Base-by-base conservation (phyloP, 768 basidiomycete genomes). In the Nidularia pulvinata region DNA sequence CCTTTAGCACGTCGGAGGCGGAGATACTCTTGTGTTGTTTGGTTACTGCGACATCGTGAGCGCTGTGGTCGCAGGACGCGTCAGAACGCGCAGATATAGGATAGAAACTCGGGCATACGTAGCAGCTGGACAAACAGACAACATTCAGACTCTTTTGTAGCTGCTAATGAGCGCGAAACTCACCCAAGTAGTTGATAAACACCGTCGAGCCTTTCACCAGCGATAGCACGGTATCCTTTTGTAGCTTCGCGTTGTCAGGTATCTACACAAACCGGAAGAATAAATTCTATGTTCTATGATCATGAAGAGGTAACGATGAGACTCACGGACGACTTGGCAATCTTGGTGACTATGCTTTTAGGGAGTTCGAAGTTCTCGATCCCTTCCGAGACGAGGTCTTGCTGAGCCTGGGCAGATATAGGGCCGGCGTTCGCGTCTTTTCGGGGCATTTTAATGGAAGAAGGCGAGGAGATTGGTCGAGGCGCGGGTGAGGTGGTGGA, bases 171-270 rank as follows among this genome's bases (percentile, higher is more conserved):
- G 39, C n/a, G 13, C 30, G 19, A 22, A 50, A 73, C 86, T 59
- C 66, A 89, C 95, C 88, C 6, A 98, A 76, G 61, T 95, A 96
- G 67, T 91, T 95, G 59, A 99, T 95, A 68, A 98, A 98, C 49
- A 98, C 89, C 0, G 95, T 95, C 3, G 95, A 93, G 33, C 89
- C 88, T 65, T 95, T 95, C 11, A 90, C 79, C 7, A 97, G 77
- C 10, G 93, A 91, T 1, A 90, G 67, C 0, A 95, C 85, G 0
- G 91, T 90, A 54, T 98, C 96, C 57, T 95, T 96, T 61, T 94
- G 91, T 52, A 97, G 69, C 64, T 96, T 96, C 10, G 87, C 81
- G 59, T 85, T 88, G 0, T 93, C 88, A 5, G 93, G 92, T 3
- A 96, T 72, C 95, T 95, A 47, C 35, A 45, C 22, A 30, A 7